Conservation (phyloP, 768 basidiomycete species). For the Phylloporus sp. region DNA sequence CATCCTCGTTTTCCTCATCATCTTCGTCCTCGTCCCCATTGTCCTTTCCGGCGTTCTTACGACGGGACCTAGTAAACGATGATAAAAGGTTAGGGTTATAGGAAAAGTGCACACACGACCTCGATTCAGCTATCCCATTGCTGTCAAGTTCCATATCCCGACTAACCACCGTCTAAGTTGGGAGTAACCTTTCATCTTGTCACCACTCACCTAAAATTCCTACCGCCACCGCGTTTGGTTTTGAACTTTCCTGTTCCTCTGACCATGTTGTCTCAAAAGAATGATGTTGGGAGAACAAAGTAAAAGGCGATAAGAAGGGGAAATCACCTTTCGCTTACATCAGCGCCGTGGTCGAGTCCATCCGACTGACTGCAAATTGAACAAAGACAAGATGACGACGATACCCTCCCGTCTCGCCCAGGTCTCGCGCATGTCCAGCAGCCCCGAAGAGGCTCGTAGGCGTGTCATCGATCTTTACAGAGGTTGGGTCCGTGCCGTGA, state of each 20-base stretch:
- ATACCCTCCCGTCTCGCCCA: slow-evolving; percentile 89
- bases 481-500: slow-evolving; percentile 88
- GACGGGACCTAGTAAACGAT: slow-evolving; percentile 12
- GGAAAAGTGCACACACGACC: slow-evolving; percentile 37
- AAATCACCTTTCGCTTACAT: slow-evolving; percentile 12
- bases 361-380: neutral
- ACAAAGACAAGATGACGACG: slow-evolving; percentile 56
- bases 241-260: slow-evolving; percentile 68
- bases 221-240: slow-evolving; percentile 83
- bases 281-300: neutral
- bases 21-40: slow-evolving; percentile 39
- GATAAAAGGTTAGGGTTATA: slow-evolving; percentile 7
- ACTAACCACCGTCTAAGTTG: slow-evolving; percentile 31
- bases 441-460: slow-evolving; percentile 55
- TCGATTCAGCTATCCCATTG: slow-evolving; percentile 51
- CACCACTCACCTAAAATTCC: slow-evolving; percentile 65
- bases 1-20: slow-evolving; percentile 28
- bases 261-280: slow-evolving; percentile 23
- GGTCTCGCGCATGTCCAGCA: slow-evolving; percentile 55
- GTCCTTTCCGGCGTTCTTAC: slow-evolving; percentile 30
- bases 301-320: slow-evolving; percentile 15
- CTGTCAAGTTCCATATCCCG: slow-evolving; percentile 57
- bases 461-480: slow-evolving; percentile 80
- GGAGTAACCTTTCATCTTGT: slow-evolving; percentile 5
- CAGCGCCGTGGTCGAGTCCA: slow-evolving; percentile 1